These are phyloP conservation scores for Salix arbutifolia DNA, from an alignment of 345 rosid species.

Conservation along the genomic window DNA sequence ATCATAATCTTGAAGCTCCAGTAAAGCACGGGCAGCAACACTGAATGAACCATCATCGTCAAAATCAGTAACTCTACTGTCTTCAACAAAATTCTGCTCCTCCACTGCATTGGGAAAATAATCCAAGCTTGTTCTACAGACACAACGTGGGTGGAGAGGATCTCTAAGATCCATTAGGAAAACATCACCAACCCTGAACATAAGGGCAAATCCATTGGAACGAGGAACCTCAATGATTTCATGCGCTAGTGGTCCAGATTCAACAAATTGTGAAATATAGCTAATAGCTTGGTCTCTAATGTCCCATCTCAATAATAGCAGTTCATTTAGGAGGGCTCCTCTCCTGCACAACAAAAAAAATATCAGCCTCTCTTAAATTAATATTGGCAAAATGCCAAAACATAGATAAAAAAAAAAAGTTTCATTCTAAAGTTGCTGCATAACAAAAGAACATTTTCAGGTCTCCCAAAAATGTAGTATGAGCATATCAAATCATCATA, in stretches of 20 bases:
- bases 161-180: conserved; percentile 96
- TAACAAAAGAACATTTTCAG: conserved; percentile 11
- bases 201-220: conserved; percentile 79
- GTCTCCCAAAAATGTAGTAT: conserved; percentile 17
- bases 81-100: conserved; percentile 74
- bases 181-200: conserved; percentile 88
- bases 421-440: conserved; percentile 8
- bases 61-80: conserved; percentile 67
- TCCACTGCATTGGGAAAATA: conserved; percentile 54
- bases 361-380: conserved; percentile 17
- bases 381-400: conserved; percentile 22
- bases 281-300: conserved; percentile 45
- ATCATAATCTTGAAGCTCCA: conserved; percentile 88
- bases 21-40: conserved; percentile 92
- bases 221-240: conserved; percentile 79
- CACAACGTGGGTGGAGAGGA: conserved; percentile 62
- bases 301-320: conserved; percentile 70
- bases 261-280: conserved; percentile 52
- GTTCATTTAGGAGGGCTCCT: conserved; percentile 57
- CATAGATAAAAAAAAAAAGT: conserved; percentile 2
- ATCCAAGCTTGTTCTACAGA: conserved; percentile 66
- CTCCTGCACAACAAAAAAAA: conserved; percentile 52
- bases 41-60: conserved; percentile 93
- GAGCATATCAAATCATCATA: conserved; percentile 35
- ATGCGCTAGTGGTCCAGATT: conserved; percentile 79